Evolutionary conservation across 2,329 filamentous ascomycete genomes (phyloP).

Genomic region (Fusarium anthophilum): DNA sequence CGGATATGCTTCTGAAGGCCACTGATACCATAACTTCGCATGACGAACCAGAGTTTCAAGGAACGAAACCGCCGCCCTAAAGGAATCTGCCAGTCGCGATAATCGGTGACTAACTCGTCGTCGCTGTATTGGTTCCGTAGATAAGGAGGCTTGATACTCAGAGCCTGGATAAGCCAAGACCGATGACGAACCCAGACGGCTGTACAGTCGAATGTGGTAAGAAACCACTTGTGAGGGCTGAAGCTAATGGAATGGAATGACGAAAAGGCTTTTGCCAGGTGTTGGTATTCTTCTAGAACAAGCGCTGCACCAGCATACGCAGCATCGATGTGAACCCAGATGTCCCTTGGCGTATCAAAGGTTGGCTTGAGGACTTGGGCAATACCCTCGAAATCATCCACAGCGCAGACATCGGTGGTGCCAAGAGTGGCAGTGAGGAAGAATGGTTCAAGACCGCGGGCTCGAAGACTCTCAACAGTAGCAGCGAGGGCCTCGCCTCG

Average conservation of each 20-base stretch:
- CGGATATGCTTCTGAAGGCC: constrained; percentile 80
- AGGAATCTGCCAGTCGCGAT: constrained; percentile 97
- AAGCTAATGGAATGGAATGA: constrained; percentile 89
- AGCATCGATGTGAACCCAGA: constrained; percentile 95
- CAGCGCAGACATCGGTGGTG: constrained; percentile 86
- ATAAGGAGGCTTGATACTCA: constrained; percentile 83
- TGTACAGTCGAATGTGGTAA: constrained; percentile 90
- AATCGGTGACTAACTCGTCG: constrained; percentile 87
- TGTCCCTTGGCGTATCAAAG: constrained; percentile 52
- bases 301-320: constrained; percentile 91
- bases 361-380: constrained; percentile 55
- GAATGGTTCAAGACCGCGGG: constrained; percentile 81
- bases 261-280: constrained; percentile 68
- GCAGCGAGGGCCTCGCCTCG: constrained; percentile 69
- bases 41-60: constrained; percentile 95
- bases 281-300: constrained; percentile 81
- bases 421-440: constrained; percentile 87
- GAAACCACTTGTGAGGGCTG: constrained; percentile 98
- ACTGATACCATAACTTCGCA: constrained; percentile 81
- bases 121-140: constrained; percentile 84
- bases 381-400: constrained; percentile 82
- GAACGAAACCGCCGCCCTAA: constrained; percentile 88
- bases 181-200: constrained; percentile 83
- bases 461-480: constrained; percentile 71
- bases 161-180: constrained; percentile 78